phyloP scores from a whole-genome alignment of 441 rosid species.

The Croton laevigatus region DNA sequence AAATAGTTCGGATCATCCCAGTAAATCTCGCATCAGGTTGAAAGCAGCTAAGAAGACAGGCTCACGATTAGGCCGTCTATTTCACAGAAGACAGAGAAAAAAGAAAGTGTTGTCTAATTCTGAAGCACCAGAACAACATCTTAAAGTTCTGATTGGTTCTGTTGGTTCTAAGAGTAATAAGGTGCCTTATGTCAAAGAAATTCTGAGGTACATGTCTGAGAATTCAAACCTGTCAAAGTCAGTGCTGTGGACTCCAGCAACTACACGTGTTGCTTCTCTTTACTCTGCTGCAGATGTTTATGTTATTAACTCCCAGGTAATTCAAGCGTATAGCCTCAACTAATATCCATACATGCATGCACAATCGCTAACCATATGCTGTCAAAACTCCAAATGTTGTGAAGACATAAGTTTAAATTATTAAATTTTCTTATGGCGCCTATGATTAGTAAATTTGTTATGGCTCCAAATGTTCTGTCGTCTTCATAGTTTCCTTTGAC shows the following conservation, averaged over 20 bases:
- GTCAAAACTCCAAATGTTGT: neutral
- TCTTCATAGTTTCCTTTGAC: neutral
- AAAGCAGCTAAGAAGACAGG: constrained; percentile 26
- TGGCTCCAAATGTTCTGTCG: no score
- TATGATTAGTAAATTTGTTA: neutral
- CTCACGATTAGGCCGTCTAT: constrained; percentile 25
- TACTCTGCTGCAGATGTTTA: constrained; percentile 96
- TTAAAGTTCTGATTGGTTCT: constrained; percentile 88
- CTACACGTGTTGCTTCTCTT: constrained; percentile 82
- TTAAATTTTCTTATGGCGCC: neutral
- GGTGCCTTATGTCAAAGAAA: constrained; percentile 69
- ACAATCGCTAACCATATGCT: neutral
- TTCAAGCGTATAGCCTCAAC: constrained; percentile 3
- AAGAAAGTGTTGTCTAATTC: constrained; percentile 31
- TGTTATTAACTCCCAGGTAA: constrained; percentile 91
- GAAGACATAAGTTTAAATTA: neutral
- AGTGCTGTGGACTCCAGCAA: constrained; percentile 78
- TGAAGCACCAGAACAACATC: constrained; percentile 38
- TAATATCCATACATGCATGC: neutral
- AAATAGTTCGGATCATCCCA: constrained; percentile 14
- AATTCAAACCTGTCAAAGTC: constrained; percentile 65
- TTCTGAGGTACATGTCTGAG: constrained; percentile 51
- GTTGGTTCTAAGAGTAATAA: constrained; percentile 98
- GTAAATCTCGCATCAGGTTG: constrained; percentile 18
- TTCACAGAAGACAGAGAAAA: constrained; percentile 16